phyloP scores from a whole-genome alignment of 202 grass and related monocot genomes.

The Sporobolus alterniflorus region DNA sequence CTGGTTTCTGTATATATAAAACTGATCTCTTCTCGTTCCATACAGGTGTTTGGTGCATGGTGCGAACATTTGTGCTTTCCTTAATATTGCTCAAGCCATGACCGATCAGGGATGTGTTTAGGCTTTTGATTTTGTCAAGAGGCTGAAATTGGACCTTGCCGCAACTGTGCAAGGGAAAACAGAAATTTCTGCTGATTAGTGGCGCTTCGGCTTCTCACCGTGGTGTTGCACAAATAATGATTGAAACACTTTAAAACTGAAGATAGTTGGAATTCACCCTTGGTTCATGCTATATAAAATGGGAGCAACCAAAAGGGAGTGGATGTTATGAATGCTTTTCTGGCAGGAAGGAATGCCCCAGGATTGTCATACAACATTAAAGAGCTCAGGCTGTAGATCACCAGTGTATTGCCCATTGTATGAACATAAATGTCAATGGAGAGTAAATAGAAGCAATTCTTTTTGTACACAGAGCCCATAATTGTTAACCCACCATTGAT shows the following conservation, averaged over 20 bases:
- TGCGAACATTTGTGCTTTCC: slow-evolving; percentile 89
- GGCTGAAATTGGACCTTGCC: slow-evolving; percentile 12
- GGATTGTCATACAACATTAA: slow-evolving; percentile 5
- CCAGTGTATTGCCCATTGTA: slow-evolving; percentile 16
- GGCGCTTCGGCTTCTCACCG: background rate
- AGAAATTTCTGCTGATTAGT: background rate
- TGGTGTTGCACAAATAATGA: background rate
- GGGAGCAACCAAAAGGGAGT: background rate
- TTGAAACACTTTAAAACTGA: background rate
- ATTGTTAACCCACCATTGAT: background rate
- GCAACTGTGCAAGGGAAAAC: background rate
- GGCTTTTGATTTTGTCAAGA: slow-evolving; percentile 32
- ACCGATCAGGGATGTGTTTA: slow-evolving; percentile 93
- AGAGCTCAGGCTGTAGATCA: slow-evolving; percentile 28
- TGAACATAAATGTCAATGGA: slow-evolving; percentile 2
- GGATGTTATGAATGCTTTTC: background rate
- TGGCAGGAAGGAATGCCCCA: background rate
- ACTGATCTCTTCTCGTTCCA: slow-evolving; percentile 24
- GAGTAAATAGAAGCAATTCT: slow-evolving; percentile 33
- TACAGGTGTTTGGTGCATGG: slow-evolving; percentile 88
- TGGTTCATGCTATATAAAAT: background rate
- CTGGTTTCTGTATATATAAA: slow-evolving; percentile 19
- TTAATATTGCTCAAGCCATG: slow-evolving; percentile 86
- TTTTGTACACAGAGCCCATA: background rate
- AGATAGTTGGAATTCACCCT: background rate